Evolutionary conservation across 257 asterid genomes (phyloP).

Genomic region (Cynanchum wilfordii): DNA sequence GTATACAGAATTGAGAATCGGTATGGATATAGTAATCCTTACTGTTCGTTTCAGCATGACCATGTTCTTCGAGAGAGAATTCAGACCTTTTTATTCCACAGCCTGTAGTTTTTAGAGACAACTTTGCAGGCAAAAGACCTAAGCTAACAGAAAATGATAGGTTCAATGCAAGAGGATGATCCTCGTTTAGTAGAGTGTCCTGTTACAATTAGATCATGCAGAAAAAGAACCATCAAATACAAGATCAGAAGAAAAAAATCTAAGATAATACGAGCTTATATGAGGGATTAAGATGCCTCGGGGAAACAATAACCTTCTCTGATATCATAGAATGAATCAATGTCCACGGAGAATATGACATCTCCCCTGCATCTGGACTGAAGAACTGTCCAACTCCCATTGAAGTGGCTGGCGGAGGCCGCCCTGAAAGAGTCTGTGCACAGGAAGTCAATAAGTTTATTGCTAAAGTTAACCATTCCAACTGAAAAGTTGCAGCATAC

Average conservation of each 20-base stretch:
- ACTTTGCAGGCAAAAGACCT: constrained; percentile 78
- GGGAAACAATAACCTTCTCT: constrained; percentile 48
- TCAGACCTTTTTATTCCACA: constrained; percentile 84
- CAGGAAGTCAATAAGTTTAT: constrained; percentile 18
- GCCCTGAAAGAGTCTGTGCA: constrained; percentile 82
- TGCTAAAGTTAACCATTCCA: constrained; percentile 2
- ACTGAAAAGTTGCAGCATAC: not conserved
- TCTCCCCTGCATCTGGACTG: constrained; percentile 63
- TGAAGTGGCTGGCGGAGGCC: constrained; percentile 97
- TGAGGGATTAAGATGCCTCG: constrained; percentile 16
- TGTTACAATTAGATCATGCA: constrained; percentile 39
- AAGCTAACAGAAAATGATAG: constrained; percentile 81
- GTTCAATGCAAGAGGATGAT: constrained; percentile 86
- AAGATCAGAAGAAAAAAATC: constrained; percentile 10
- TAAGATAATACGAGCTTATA: constrained; percentile 6
- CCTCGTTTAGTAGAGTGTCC: constrained; percentile 68
- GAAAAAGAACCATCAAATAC: constrained; percentile 16
- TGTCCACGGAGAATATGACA: constrained; percentile 43
- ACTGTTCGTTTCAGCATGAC: constrained; percentile 63
- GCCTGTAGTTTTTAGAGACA: constrained; percentile 70
- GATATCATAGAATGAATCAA: constrained; percentile 47
- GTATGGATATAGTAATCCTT: constrained; percentile 26
- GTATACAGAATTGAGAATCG: constrained; percentile 7
- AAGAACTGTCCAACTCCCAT: constrained; percentile 99
- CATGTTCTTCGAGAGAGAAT: constrained; percentile 58